These are phyloP conservation scores for Leccinum disarticulatum DNA, from an alignment of 768 basidiomycete species.

Conservation along the genomic window DNA sequence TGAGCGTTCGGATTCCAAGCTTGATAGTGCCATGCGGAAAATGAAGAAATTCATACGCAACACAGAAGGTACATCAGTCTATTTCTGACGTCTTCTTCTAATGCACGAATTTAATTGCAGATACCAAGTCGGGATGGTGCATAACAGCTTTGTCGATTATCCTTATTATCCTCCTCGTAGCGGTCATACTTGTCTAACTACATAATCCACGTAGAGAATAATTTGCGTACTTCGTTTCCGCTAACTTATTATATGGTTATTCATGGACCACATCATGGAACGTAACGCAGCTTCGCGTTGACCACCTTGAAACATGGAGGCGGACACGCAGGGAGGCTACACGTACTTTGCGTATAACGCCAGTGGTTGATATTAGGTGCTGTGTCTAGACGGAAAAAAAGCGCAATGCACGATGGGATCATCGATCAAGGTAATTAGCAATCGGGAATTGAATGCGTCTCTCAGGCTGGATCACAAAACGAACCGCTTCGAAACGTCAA, in stretches of 20 bases:
- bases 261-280: neutral
- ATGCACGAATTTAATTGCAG: conserved; percentile 35
- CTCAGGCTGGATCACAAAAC: neutral
- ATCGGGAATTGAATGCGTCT: neutral
- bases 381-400: neutral
- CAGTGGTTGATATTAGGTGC: neutral
- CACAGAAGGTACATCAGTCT: conserved; percentile 58
- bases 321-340: neutral
- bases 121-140: conserved; percentile 88
- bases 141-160: conserved; percentile 83
- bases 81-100: neutral
- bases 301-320: neutral
- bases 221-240: conserved; percentile 5
- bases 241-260: conserved; percentile 23
- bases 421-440: neutral
- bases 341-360: neutral
- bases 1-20: conserved; percentile 63
- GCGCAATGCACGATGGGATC: neutral
- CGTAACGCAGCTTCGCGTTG: neutral
- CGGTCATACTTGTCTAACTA: conserved; percentile 70
- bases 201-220: conserved; percentile 6
- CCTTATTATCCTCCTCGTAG: conserved; percentile 70
- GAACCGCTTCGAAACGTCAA: too few relatives aligned
- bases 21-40: conserved; percentile 61
- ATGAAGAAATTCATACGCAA: conserved; percentile 82